Percentiles rank a stretch among this genome's conserved stretches.
Evolutionary conservation across 2,329 filamentous ascomycete genomes (phyloP).

Genomic region (Cladosporium phlei): DNA sequence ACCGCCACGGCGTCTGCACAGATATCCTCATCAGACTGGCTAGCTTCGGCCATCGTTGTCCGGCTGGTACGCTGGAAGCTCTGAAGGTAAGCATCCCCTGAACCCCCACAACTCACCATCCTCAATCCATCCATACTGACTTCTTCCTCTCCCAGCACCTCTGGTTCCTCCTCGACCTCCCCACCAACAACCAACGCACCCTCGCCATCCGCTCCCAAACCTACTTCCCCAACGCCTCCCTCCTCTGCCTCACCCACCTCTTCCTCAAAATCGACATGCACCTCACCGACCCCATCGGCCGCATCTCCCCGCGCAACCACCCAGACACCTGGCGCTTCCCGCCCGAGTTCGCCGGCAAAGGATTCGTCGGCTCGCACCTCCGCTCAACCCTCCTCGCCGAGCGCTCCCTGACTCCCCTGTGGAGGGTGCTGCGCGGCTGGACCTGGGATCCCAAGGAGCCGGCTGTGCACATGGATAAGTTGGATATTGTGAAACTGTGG

Average conservation of each 20-base stretch:
- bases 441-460: constrained; percentile 25
- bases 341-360: constrained; percentile 35
- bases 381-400: constrained; percentile 48
- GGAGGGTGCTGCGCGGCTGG: constrained; percentile 55
- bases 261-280: constrained; percentile 67
- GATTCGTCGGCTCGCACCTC: constrained; percentile 44
- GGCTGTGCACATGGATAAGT: constrained; percentile 27
- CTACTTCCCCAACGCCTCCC: constrained; percentile 56
- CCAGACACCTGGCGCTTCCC: constrained; percentile 11
- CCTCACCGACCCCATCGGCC: constrained; percentile 57
- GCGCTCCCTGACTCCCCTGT: constrained; percentile 39
- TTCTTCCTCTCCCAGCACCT: constrained; percentile 52
- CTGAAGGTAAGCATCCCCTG: constrained; percentile 14
- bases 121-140: constrained; percentile 35
- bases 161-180: constrained; percentile 68
- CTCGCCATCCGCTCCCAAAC: constrained; percentile 49
- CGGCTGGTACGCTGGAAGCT: constrained; percentile 23
- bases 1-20: constrained; percentile 51
- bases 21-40: constrained; percentile 62
- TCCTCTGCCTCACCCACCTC: constrained; percentile 61
- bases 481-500: constrained; percentile 54
- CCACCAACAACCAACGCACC: constrained; percentile 52
- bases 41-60: constrained; percentile 49
- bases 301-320: constrained; percentile 16
- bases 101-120: not conserved